Evolutionary conservation across 2,329 filamentous ascomycete species (phyloP).

Genomic region (Aspergillus tubingensis): DNA sequence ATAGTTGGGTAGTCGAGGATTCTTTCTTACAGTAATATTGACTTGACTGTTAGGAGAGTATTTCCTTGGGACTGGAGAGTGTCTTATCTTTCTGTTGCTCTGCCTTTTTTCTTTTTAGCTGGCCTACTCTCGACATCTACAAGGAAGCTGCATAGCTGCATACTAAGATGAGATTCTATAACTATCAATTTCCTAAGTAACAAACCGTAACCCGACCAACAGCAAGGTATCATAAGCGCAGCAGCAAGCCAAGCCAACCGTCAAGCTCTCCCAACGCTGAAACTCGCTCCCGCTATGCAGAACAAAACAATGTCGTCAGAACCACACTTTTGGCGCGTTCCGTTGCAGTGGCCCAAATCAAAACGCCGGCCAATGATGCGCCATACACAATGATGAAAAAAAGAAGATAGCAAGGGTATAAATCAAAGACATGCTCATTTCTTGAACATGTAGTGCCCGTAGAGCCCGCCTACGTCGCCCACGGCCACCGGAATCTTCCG

Average conservation of each 20-base stretch:
- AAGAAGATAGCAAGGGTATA: constrained; percentile 19
- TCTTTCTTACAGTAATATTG: no score
- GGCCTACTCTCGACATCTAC: no score
- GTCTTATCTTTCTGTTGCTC: no score
- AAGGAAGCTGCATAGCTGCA: no score
- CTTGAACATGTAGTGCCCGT: constrained; percentile 63
- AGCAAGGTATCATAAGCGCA: constrained; percentile 12
- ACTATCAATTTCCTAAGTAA: no score
- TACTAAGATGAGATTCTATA: no score
- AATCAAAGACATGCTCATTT: constrained; percentile 36
- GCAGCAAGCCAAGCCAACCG: constrained; percentile 8
- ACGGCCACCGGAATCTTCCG: constrained; percentile 63
- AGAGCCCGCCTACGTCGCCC: constrained; percentile 60
- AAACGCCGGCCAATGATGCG: not conserved
- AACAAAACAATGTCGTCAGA: constrained; percentile 14
- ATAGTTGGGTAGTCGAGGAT: no score
- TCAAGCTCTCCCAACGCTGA: constrained; percentile 16
- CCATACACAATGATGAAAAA: not conserved
- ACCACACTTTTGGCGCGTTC: constrained; percentile 10
- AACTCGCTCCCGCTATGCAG: constrained; percentile 25
- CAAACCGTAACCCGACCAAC: not conserved
- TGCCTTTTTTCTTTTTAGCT: no score
- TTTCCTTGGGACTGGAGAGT: no score
- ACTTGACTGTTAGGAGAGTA: no score
- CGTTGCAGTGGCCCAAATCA: constrained; percentile 1